A percentile compares a stretch with the other conserved stretches of the same genome.
phyloP scores from a whole-genome alignment of 1,284 basidiomycete genomes.

The Kwoniella shivajii region DNA sequence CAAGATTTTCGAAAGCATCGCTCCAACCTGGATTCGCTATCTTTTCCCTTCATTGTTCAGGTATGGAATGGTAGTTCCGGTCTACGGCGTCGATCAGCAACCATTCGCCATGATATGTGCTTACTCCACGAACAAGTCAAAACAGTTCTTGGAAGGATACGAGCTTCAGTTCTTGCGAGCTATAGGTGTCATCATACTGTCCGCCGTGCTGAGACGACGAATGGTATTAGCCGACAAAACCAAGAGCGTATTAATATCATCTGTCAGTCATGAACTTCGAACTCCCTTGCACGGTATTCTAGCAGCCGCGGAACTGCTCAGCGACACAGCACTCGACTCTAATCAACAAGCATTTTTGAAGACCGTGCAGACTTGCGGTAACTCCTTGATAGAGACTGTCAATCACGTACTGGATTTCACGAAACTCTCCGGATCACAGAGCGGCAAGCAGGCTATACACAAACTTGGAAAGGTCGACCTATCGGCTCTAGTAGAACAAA shows the following conservation, averaged over 20 bases:
- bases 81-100: conserved; percentile 90
- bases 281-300: conserved; percentile 89
- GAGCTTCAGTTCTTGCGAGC: conserved; percentile 89
- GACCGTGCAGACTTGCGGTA: conserved; percentile 56
- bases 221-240: conserved; percentile 91
- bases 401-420: conserved; percentile 97
- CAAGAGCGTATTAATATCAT: conserved; percentile 56
- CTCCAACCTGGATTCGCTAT: conserved; percentile 73
- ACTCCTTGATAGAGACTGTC: conserved; percentile 63
- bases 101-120: conserved; percentile 91
- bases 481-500: conserved; percentile 88
- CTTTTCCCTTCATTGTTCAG: conserved; percentile 78
- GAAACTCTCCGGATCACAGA: conserved; percentile 83
- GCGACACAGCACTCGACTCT: conserved; percentile 76
- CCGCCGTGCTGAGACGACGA: conserved; percentile 85
- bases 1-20: conserved; percentile 77
- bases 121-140: conserved; percentile 76
- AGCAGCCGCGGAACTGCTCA: conserved; percentile 83
- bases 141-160: conserved; percentile 84
- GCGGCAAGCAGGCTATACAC: conserved; percentile 67
- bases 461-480: conserved; percentile 74
- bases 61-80: conserved; percentile 84
- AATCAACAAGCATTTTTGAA: conserved; percentile 82
- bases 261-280: conserved; percentile 90
- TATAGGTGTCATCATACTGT: conserved; percentile 87